Conservation (phyloP, 345 rosid genomes). For the Aquilaria sinensis region DNA sequence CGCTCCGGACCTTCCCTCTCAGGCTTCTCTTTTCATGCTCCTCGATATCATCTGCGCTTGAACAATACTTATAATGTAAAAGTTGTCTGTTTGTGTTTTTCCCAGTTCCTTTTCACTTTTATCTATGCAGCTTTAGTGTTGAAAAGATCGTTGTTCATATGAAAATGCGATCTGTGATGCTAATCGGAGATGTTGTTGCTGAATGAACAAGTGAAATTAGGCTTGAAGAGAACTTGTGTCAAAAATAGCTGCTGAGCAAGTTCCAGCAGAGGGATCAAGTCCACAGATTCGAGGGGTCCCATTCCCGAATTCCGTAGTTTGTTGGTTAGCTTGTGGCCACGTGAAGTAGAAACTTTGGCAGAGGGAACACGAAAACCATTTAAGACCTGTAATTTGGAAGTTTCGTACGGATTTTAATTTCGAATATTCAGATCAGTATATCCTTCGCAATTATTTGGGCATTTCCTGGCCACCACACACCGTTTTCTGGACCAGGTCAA, state of each 20-base stretch:
- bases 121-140: neutral
- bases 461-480: slow-evolving; percentile 5
- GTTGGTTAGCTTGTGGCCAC: neutral
- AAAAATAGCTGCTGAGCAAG: too few relatives aligned
- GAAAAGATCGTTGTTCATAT: neutral
- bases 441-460: neutral
- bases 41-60: slow-evolving; percentile 9
- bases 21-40: slow-evolving; percentile 12
- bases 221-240: too few relatives aligned
- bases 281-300: neutral
- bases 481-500: neutral
- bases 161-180: neutral
- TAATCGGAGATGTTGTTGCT: too few relatives aligned
- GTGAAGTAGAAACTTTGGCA: too few relatives aligned
- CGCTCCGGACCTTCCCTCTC: neutral
- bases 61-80: neutral
- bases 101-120: neutral
- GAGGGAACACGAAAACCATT: too few relatives aligned
- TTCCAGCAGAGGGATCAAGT: too few relatives aligned
- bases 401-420: neutral
- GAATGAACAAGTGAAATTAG: too few relatives aligned
- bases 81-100: neutral
- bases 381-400: too few relatives aligned
- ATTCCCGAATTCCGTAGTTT: neutral
- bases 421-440: slow-evolving; percentile 6